Conservation (phyloP, 176 grass and related monocot genomes). For the Rhynchospora pubera region DNA sequence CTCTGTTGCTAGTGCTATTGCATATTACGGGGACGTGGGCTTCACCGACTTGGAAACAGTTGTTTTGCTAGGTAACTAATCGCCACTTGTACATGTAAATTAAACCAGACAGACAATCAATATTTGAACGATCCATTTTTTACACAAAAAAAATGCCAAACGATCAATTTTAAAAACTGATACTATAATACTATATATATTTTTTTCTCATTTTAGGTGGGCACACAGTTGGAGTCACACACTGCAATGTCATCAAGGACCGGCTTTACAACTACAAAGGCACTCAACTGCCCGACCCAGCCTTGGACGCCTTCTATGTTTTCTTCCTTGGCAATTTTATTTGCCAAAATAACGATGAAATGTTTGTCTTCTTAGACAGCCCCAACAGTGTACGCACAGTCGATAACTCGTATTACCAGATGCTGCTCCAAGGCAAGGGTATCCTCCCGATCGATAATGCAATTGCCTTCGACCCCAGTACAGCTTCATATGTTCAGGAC, state of each 20-base stretch:
- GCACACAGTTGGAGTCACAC: conserved; percentile 27
- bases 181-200: not conserved
- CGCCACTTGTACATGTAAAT: too few relatives aligned
- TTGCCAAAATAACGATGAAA: conserved; percentile 2
- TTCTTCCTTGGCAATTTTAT: not conserved
- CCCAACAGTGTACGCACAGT: conserved; percentile 12
- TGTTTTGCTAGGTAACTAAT: conserved; percentile 18
- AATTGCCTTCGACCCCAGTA: too few relatives aligned
- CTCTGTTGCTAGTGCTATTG: conserved; percentile 6
- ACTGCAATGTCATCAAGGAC: conserved; percentile 21
- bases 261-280: conserved; percentile 32
- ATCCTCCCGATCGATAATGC: conserved; percentile 18
- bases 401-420: conserved; percentile 30
- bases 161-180: too few relatives aligned
- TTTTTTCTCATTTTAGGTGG: conserved; percentile 11
- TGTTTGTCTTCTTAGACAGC: not conserved
- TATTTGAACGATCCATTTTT: too few relatives aligned
- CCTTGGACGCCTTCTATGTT: not conserved
- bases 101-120: too few relatives aligned
- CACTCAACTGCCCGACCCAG: conserved; percentile 7
- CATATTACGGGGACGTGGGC: not conserved
- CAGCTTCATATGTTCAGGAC: too few relatives aligned
- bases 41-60: conserved; percentile 18
- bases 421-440: conserved; percentile 6
- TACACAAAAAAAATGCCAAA: too few relatives aligned